These are phyloP conservation scores for Penicillium expansum DNA, from an alignment of 2,329 filamentous ascomycete genomes.

Conservation along the genomic window DNA sequence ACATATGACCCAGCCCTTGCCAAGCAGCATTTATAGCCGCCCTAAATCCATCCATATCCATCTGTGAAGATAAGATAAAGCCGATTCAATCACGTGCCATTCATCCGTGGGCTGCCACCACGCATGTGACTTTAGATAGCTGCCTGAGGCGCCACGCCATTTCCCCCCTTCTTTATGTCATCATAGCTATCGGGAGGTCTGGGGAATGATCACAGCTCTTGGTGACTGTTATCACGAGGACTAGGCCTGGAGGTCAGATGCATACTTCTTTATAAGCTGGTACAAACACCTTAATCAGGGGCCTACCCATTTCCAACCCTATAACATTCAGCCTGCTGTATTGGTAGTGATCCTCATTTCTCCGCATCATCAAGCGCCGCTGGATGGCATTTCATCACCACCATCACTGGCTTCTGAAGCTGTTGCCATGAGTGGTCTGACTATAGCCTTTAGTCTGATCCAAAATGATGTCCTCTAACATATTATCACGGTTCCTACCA, in stretches of 20 bases:
- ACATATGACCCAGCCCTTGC: too few species aligned
- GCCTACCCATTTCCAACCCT: not conserved
- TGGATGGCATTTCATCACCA: conserved; percentile 8
- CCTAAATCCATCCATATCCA: too few species aligned
- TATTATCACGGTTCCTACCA: conserved; percentile 46
- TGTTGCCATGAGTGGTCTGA: conserved; percentile 15
- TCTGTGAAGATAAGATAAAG: not conserved
- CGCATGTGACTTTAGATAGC: not conserved
- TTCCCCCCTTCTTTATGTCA: conserved; percentile 16
- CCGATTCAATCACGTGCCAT: not conserved
- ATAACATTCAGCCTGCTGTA: not conserved
- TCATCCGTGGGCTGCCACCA: not conserved
- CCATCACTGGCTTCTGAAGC: conserved; percentile 6
- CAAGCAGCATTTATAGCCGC: too few species aligned
- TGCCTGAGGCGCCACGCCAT: not conserved
- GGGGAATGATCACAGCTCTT: conserved; percentile 6
- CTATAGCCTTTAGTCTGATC: conserved; percentile 8
- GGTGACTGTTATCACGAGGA: conserved; percentile 12
- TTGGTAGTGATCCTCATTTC: conserved; percentile 4
- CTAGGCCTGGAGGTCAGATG: conserved; percentile 12
- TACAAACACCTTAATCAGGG: not conserved
- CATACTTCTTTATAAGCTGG: not conserved
- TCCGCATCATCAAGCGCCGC: conserved; percentile 11
- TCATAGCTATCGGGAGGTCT: conserved; percentile 3
- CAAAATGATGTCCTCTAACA: conserved; percentile 45